Evolutionary conservation across 352 stramenopile species (phyloP).

Genomic region (Phytophthora pluvialis): DNA sequence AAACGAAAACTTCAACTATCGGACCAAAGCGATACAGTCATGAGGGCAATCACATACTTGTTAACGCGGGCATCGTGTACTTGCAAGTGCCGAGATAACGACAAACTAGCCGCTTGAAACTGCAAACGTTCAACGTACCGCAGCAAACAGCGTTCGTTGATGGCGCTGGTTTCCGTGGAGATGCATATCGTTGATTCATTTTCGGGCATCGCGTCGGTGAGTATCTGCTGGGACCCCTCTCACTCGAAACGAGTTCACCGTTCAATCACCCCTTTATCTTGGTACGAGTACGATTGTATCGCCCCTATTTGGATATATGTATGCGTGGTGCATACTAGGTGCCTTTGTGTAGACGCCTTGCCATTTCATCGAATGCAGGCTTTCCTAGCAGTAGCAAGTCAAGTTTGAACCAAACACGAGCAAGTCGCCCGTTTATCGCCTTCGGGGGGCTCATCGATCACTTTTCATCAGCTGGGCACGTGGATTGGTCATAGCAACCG

Average conservation of each 20-base stretch:
- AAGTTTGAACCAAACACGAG: too few relatives aligned
- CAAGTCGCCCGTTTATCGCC: too few relatives aligned
- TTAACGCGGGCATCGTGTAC: not conserved
- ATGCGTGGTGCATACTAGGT: too few relatives aligned
- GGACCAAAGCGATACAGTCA: not conserved
- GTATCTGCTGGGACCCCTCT: too few relatives aligned
- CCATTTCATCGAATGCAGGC: too few relatives aligned
- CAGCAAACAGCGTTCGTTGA: not conserved
- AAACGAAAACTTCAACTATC: slow-evolving; percentile 27
- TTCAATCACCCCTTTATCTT: too few relatives aligned
- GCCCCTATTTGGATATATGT: not conserved
- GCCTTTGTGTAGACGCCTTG: too few relatives aligned
- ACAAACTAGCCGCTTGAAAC: slow-evolving; percentile 4
- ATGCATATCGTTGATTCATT: not conserved
- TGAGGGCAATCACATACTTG: not conserved
- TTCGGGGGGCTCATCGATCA: too few relatives aligned
- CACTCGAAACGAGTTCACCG: too few relatives aligned
- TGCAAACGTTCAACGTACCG: not conserved
- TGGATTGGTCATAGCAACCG: too few relatives aligned
- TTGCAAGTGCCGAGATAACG: not conserved
- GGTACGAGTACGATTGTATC: not conserved
- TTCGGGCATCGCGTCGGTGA: not conserved
- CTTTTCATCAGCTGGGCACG: too few relatives aligned
- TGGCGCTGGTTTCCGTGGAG: not conserved
- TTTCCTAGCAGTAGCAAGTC: too few relatives aligned